phyloP scores from a whole-genome alignment of 768 basidiomycete species.

The Lentinula raphanica region DNA sequence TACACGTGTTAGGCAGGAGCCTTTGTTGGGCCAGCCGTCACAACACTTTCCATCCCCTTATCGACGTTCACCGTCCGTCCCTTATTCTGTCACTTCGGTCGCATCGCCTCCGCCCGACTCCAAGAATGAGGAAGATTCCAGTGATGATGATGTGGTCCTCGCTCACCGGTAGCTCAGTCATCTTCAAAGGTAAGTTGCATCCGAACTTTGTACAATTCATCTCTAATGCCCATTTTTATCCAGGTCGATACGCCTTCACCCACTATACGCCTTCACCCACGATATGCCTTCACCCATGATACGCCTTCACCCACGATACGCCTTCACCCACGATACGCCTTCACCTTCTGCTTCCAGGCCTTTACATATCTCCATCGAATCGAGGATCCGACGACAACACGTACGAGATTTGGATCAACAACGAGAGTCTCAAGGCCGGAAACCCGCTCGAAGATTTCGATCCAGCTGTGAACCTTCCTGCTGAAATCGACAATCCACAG shows the following conservation, averaged over 20 bases:
- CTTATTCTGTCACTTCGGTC: slow-evolving; percentile 27
- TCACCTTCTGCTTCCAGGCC: too few relatives aligned
- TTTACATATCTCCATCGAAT: too few relatives aligned
- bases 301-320: too few relatives aligned
- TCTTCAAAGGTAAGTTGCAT: too few relatives aligned
- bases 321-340: too few relatives aligned
- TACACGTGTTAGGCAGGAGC: slow-evolving; percentile 10
- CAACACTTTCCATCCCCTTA: neutral
- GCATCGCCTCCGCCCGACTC: slow-evolving; percentile 74
- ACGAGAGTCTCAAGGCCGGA: slow-evolving; percentile 73
- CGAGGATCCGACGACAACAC: too few relatives aligned
- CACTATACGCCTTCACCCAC: too few relatives aligned
- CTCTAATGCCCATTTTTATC: too few relatives aligned
- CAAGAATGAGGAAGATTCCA: slow-evolving; percentile 35
- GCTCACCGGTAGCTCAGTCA: slow-evolving; percentile 54
- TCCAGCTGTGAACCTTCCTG: slow-evolving; percentile 86
- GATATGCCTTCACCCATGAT: too few relatives aligned
- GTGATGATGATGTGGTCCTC: slow-evolving; percentile 31
- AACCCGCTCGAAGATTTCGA: slow-evolving; percentile 90
- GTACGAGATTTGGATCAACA: slow-evolving; percentile 88
- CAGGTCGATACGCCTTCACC: too few relatives aligned
- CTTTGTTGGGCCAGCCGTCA: neutral
- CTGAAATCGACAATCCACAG: slow-evolving; percentile 89
- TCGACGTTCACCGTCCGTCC: slow-evolving; percentile 51
- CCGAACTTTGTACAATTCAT: too few relatives aligned